Evolutionary conservation across 176 grass and related monocot genomes (phyloP).

Genomic region (Carex cristatella): DNA sequence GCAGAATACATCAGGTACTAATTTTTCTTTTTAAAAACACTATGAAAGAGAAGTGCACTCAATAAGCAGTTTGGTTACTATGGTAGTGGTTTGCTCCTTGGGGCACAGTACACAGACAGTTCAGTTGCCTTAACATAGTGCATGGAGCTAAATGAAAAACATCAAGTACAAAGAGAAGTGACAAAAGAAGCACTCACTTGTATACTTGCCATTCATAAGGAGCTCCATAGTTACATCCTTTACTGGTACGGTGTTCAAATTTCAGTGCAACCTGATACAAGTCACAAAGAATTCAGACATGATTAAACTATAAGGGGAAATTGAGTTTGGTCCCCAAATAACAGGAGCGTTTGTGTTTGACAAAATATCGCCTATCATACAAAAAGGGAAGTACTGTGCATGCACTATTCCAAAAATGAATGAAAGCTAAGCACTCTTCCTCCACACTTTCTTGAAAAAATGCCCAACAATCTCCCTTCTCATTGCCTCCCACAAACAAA

Average conservation of each 20-base stretch:
- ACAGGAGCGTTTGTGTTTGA: not conserved
- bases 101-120: not conserved
- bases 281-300: not conserved
- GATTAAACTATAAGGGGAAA: not conserved
- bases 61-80: not conserved
- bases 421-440: not conserved
- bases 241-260: constrained; percentile 90
- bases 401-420: not conserved
- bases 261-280: constrained; percentile 68
- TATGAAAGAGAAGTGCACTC: not conserved
- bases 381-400: not conserved
- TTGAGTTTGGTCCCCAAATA: not conserved
- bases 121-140: not conserved
- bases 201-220: constrained; percentile 98
- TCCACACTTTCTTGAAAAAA: not conserved
- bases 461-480: not conserved
- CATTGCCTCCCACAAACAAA: not conserved
- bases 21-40: not conserved
- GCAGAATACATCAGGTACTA: constrained; percentile 16
- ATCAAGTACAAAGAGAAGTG: not conserved
- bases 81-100: not conserved
- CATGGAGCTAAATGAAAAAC: not conserved
- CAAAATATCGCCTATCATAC: not conserved
- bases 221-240: constrained; percentile 76
- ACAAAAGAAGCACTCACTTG: constrained; percentile 49